phyloP scores from a whole-genome alignment of 495 filamentous ascomycete genomes.

The Podospora australis region DNA sequence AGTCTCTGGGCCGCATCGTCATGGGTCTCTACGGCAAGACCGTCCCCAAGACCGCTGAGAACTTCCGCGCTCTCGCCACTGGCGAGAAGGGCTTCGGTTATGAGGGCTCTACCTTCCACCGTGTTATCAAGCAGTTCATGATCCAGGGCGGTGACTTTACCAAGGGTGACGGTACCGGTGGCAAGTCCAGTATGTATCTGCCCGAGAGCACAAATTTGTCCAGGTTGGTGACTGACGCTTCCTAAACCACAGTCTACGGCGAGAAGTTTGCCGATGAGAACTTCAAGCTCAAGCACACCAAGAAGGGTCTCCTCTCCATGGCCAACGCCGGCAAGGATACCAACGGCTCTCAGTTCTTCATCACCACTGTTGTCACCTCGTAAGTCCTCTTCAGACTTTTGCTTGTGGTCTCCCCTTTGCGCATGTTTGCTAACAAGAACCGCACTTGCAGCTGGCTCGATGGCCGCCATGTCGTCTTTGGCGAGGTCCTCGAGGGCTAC shows the following conservation, averaged over 20 bases:
- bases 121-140: conserved; percentile 98
- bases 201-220: background rate
- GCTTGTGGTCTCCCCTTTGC: background rate
- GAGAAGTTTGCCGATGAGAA: conserved; percentile 96
- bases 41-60: conserved; percentile 94
- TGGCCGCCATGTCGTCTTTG: conserved; percentile 85
- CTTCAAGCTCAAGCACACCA: conserved; percentile 92
- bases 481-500: conserved; percentile 86
- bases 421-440: conserved; percentile 21
- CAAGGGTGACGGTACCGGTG: conserved; percentile 88
- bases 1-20: conserved; percentile 77
- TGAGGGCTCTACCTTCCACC: conserved; percentile 92
- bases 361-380: conserved; percentile 78
- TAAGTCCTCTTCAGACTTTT: conserved; percentile 37
- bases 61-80: conserved; percentile 95
- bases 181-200: conserved; percentile 67
- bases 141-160: conserved; percentile 99
- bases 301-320: conserved; percentile 67
- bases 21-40: conserved; percentile 97
- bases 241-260: conserved; percentile 66
- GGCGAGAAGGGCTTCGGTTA: conserved; percentile 97
- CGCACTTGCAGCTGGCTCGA: conserved; percentile 66
- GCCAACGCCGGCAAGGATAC: conserved; percentile 97
- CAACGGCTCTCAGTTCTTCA: conserved; percentile 99
- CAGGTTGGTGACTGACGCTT: conserved; percentile 2